Conservation (phyloP, 805 yeast genomes). For the Ogataea angusta region DNA sequence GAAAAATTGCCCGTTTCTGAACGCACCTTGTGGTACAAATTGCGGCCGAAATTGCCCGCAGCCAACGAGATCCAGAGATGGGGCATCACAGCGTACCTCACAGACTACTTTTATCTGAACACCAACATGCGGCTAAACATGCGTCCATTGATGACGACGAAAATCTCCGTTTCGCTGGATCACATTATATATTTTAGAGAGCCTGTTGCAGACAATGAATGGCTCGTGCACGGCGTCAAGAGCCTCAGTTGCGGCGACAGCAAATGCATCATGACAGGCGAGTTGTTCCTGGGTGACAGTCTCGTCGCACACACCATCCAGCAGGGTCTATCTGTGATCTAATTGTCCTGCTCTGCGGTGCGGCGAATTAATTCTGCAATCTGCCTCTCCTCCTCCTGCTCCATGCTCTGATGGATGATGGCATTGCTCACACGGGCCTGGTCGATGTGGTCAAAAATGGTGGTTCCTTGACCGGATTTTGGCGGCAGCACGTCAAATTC, state of each 20-base stretch:
- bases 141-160: constrained; percentile 42
- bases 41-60: constrained; percentile 26
- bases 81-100: constrained; percentile 55
- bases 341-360: constrained; percentile 4
- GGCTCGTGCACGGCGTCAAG: constrained; percentile 49
- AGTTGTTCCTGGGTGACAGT: constrained; percentile 48
- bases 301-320: constrained; percentile 62
- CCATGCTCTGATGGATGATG: constrained; percentile 27
- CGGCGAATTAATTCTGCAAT: constrained; percentile 21
- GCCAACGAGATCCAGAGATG: constrained; percentile 40
- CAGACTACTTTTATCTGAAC: constrained; percentile 55
- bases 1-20: constrained; percentile 17
- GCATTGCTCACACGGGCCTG: constrained; percentile 44
- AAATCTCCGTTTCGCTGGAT: constrained; percentile 59
- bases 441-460: constrained; percentile 44
- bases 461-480: constrained; percentile 35
- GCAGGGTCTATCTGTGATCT: constrained; percentile 53
- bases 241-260: constrained; percentile 49
- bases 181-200: constrained; percentile 65
- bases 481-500: constrained; percentile 80
- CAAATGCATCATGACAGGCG: constrained; percentile 55
- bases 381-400: constrained; percentile 25
- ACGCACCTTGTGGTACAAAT: constrained; percentile 32
- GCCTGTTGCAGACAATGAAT: constrained; percentile 40
- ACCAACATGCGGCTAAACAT: constrained; percentile 51